These are phyloP conservation scores for Ophiocordyceps sinensis DNA, from an alignment of 2,329 filamentous ascomycete genomes.

Conservation along the genomic window DNA sequence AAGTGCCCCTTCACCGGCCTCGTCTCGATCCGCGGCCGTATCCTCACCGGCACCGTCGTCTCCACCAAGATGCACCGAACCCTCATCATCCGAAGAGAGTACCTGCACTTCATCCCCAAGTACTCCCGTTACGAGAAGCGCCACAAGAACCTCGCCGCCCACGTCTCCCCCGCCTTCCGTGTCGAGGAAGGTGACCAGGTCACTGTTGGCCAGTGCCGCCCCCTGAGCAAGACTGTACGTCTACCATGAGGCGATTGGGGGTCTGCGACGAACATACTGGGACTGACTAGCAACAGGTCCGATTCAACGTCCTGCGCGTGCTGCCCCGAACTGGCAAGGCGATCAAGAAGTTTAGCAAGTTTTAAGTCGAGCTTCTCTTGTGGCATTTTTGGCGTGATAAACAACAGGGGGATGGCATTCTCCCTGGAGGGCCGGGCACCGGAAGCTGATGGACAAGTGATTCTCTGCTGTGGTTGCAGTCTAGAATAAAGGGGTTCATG, in stretches of 20 bases:
- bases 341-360: conserved; percentile 98
- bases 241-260: no score
- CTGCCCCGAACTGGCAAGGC: conserved; percentile 93
- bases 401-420: conserved; percentile 23
- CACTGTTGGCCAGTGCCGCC: conserved; percentile 98
- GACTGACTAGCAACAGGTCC: conserved; percentile 47
- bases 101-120: conserved; percentile 99
- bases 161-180: conserved; percentile 99
- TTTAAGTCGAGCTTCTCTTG: conserved; percentile 51
- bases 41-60: conserved; percentile 96
- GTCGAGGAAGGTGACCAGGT: conserved; percentile 99
- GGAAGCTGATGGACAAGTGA: conserved; percentile 27
- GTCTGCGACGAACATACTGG: background rate
- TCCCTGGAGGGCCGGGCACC: conserved; percentile 24
- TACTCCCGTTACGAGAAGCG: conserved; percentile 99
- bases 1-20: conserved; percentile 99
- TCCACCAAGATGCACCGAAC: conserved; percentile 99
- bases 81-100: conserved; percentile 97
- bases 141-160: conserved; percentile 99
- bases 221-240: conserved; percentile 98
- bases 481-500: conserved; percentile 27
- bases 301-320: conserved; percentile 99
- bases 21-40: conserved; percentile 99
- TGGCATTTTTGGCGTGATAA: conserved; percentile 44
- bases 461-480: conserved; percentile 32